These are phyloP conservation scores for Saccharomycopsis guyanensis DNA, from an alignment of 805 yeast species.

Conservation along the genomic window DNA sequence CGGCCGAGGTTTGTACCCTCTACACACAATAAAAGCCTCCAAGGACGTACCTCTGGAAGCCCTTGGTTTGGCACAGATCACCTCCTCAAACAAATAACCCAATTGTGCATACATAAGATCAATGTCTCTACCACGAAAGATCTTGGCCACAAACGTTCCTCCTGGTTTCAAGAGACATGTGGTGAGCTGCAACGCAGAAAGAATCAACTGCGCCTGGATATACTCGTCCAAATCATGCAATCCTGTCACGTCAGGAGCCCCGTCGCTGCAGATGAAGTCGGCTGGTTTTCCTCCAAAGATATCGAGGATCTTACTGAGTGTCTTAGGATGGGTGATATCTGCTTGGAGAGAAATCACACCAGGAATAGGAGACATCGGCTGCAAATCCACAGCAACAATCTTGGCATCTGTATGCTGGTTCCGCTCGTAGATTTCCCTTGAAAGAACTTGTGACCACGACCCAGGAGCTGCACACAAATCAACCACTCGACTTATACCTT, in stretches of 20 bases:
- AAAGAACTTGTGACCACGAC: slow-evolving; percentile 94
- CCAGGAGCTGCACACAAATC: slow-evolving; percentile 99
- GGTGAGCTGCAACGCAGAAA: slow-evolving; percentile 87
- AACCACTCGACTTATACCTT: slow-evolving; percentile 71
- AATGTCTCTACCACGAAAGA: slow-evolving; percentile 92
- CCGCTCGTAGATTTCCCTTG: slow-evolving; percentile 52
- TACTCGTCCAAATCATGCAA: slow-evolving; percentile 94
- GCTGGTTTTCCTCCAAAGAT: slow-evolving; percentile 89
- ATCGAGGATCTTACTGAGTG: slow-evolving; percentile 65
- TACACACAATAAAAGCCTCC: slow-evolving; percentile 90
- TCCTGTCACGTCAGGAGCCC: slow-evolving; percentile 99
- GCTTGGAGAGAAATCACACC: slow-evolving; percentile 91
- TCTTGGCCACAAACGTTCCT: slow-evolving; percentile 92
- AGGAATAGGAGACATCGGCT: slow-evolving; percentile 95
- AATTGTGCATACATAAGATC: slow-evolving; percentile 90
- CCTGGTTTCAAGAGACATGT: slow-evolving; percentile 84
- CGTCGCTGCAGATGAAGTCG: slow-evolving; percentile 93
- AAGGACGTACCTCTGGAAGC: slow-evolving; percentile 91
- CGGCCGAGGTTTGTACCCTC: slow-evolving; percentile 74
- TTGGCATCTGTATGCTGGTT: slow-evolving; percentile 32
- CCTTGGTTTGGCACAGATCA: slow-evolving; percentile 93
- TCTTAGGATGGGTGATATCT: slow-evolving; percentile 93
- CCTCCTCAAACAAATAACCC: slow-evolving; percentile 75
- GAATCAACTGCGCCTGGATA: slow-evolving; percentile 87
- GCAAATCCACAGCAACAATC: slow-evolving; percentile 91